phyloP scores from a whole-genome alignment of 1,139 yeast species.

The Wickerhamomyces sp. region DNA sequence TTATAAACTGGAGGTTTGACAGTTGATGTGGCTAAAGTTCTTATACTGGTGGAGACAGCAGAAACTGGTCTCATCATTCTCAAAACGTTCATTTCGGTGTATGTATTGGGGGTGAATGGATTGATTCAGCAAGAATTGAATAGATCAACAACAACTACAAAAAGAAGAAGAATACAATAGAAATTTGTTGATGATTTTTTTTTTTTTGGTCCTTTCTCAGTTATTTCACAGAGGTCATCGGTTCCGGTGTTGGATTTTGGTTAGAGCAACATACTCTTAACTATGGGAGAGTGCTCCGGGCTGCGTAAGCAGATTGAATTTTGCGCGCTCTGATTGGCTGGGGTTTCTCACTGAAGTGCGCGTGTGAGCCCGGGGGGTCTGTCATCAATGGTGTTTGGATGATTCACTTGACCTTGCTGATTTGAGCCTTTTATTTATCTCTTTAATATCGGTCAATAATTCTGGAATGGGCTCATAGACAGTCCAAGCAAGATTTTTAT shows the following conservation, averaged over 20 bases:
- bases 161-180: not conserved
- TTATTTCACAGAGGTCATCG: slow-evolving; percentile 18
- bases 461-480: too few species aligned
- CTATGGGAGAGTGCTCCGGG: slow-evolving; percentile 15
- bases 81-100: not conserved
- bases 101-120: not conserved
- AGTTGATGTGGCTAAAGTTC: slow-evolving; percentile 21
- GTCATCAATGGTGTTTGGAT: too few species aligned
- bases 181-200: not conserved
- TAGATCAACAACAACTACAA: not conserved
- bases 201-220: not conserved
- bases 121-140: not conserved
- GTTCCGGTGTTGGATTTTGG: slow-evolving; percentile 19
- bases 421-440: too few species aligned
- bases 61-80: slow-evolving; percentile 2
- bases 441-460: too few species aligned
- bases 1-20: slow-evolving; percentile 53
- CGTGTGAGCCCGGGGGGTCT: too few species aligned
- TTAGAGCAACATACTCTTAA: slow-evolving; percentile 12
- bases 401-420: too few species aligned
- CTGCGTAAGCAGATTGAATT: slow-evolving; percentile 18
- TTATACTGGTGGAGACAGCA: slow-evolving; percentile 5
- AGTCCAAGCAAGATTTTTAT: too few species aligned
- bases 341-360: too few species aligned
- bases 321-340: slow-evolving; percentile 15